phyloP scores from a whole-genome alignment of 2,329 filamentous ascomycete genomes.

The Colletotrichum falcatum region DNA sequence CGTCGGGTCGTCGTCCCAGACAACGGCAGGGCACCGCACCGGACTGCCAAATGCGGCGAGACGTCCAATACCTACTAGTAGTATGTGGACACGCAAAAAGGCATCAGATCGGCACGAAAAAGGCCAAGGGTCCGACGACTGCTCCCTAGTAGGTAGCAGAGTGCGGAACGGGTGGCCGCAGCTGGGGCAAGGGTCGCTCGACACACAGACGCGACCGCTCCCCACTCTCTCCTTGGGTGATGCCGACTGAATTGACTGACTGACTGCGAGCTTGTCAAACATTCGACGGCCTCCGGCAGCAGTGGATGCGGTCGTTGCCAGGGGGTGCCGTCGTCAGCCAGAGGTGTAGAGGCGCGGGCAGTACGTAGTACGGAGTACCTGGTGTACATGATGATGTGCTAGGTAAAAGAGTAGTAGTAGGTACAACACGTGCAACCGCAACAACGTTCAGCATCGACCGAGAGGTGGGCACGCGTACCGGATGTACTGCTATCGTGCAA shows the following conservation, averaged over 20 bases:
- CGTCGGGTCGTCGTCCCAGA: neutral
- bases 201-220: slow-evolving; percentile 6
- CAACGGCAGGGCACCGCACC: neutral
- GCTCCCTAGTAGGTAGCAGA: slow-evolving; percentile 24
- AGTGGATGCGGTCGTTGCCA: neutral
- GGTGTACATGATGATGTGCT: no score
- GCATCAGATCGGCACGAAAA: slow-evolving; percentile 23
- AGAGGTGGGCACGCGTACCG: neutral
- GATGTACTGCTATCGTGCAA: no score
- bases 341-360: no score
- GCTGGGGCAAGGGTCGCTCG: slow-evolving; percentile 10
- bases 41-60: neutral
- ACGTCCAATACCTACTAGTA: neutral
- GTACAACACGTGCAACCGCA: no score
- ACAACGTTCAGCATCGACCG: no score
- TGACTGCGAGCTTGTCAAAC: neutral
- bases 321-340: neutral
- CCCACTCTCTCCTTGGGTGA: neutral
- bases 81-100: neutral
- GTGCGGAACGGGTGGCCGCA: neutral
- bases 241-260: neutral
- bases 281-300: slow-evolving; percentile 25
- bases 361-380: no score
- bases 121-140: neutral
- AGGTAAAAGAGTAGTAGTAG: no score